These are phyloP conservation scores for Oryza brachyantha DNA, from an alignment of 176 grass and related monocot genomes.

Conservation along the genomic window DNA sequence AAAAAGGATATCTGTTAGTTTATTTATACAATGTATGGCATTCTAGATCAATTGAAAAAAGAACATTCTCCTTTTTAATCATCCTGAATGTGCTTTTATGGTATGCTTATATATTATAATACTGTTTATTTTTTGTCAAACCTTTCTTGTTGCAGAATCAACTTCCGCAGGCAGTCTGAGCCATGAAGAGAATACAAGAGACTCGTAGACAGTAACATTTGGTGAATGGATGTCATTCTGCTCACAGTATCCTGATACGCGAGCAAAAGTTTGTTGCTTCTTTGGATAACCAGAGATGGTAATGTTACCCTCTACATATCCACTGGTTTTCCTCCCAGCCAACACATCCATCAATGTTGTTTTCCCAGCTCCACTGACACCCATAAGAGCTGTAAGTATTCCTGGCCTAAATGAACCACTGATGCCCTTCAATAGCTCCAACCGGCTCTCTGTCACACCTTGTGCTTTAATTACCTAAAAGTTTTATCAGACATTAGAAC, in stretches of 20 bases:
- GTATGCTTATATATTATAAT: neutral
- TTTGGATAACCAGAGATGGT: slow-evolving; percentile 67
- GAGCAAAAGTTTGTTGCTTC: slow-evolving; percentile 57
- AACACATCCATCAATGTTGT: slow-evolving; percentile 72
- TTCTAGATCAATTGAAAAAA: neutral
- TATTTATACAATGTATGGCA: neutral
- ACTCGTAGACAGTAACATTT: slow-evolving; percentile 53
- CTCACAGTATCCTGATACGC: slow-evolving; percentile 63
- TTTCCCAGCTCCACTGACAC: slow-evolving; percentile 63
- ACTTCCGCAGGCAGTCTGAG: slow-evolving; percentile 51
- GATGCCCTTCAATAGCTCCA: slow-evolving; percentile 47
- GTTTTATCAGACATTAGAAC: slow-evolving; percentile 18
- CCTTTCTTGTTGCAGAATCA: slow-evolving; percentile 32
- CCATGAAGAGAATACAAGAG: slow-evolving; percentile 55
- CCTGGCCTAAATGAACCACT: slow-evolving; percentile 62
- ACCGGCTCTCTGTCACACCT: slow-evolving; percentile 52
- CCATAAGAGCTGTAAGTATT: slow-evolving; percentile 64
- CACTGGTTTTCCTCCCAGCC: slow-evolving; percentile 59
- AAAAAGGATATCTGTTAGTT: neutral
- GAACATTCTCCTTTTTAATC: neutral
- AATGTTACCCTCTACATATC: slow-evolving; percentile 58
- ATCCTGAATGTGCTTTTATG: neutral
- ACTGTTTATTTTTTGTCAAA: neutral
- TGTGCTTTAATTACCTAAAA: slow-evolving; percentile 79
- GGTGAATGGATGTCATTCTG: slow-evolving; percentile 68